Evolutionary conservation across 306 rosid genomes (phyloP).

Genomic region (Prunus padus): DNA sequence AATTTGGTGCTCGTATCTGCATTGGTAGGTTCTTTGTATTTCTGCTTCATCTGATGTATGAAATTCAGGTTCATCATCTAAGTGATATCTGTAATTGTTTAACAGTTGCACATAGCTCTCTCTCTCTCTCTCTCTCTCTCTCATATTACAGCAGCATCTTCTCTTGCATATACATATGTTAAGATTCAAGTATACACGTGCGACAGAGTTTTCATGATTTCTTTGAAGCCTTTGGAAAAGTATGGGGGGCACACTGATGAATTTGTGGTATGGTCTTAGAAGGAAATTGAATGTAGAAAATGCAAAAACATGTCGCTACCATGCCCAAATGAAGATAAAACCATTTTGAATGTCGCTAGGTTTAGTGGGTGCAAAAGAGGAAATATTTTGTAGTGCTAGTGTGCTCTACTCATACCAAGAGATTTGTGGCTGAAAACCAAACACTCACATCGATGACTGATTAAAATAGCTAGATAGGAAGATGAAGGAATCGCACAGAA

Average conservation of each 20-base stretch:
- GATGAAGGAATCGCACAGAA: constrained; percentile 22
- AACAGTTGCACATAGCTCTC: too few relatives aligned
- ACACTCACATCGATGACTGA: not conserved
- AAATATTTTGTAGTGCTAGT: too few relatives aligned
- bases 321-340: constrained; percentile 11
- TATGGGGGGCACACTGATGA: not conserved
- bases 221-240: not conserved
- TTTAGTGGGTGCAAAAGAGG: constrained; percentile 2
- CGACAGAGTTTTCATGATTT: not conserved
- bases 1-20: not conserved
- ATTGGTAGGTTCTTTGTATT: not conserved
- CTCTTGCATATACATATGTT: not conserved
- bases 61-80: not conserved
- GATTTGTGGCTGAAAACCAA: not conserved
- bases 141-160: too few relatives aligned
- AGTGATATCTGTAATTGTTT: not conserved
- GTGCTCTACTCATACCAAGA: not conserved
- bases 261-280: constrained; percentile 8
- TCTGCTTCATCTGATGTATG: not conserved
- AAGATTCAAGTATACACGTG: not conserved
- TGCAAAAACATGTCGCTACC: not conserved
- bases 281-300: constrained; percentile 10
- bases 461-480: not conserved
- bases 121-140: not conserved
- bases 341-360: not conserved